Conservation (phyloP, 495 filamentous ascomycete genomes). For the Penicillium malachiteum region DNA sequence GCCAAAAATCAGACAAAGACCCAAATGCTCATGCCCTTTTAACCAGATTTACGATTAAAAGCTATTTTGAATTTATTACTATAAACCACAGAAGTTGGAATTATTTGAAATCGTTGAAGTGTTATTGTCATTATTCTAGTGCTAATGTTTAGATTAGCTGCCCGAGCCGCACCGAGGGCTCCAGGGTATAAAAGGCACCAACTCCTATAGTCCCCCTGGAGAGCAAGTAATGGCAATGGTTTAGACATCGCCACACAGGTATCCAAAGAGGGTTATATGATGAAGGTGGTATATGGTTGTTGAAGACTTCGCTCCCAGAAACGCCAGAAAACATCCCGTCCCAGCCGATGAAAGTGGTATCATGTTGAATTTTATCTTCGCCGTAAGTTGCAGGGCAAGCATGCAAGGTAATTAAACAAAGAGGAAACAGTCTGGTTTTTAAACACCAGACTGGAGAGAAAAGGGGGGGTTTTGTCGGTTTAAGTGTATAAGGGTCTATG, state of each 20-base stretch:
- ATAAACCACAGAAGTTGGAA: no score
- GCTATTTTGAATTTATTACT: no score
- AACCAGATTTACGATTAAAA: no score
- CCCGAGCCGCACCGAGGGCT: slow-evolving; percentile 13
- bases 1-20: not conserved
- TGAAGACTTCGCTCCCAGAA: slow-evolving; percentile 49
- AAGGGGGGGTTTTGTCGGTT: slow-evolving; percentile 13
- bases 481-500: slow-evolving; percentile 40
- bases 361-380: slow-evolving; percentile 56
- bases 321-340: slow-evolving; percentile 48
- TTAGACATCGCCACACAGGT: slow-evolving; percentile 1
- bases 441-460: not conserved
- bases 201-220: slow-evolving; percentile 2
- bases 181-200: not conserved
- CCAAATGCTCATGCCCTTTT: no score
- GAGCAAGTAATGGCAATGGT: not conserved
- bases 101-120: slow-evolving; percentile 18
- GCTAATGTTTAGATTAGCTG: slow-evolving; percentile 52
- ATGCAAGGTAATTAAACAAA: slow-evolving; percentile 47
- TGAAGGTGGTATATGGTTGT: slow-evolving; percentile 31
- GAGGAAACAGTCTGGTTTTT: slow-evolving; percentile 5
- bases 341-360: slow-evolving; percentile 54
- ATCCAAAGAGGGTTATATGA: slow-evolving; percentile 14
- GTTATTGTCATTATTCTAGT: slow-evolving; percentile 33
- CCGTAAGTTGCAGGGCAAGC: slow-evolving; percentile 42